Percentiles rank a stretch among this genome's conserved stretches.
Evolutionary conservation across 352 stramenopile species (phyloP).

Genomic region (Elongisporangium prolatum): DNA sequence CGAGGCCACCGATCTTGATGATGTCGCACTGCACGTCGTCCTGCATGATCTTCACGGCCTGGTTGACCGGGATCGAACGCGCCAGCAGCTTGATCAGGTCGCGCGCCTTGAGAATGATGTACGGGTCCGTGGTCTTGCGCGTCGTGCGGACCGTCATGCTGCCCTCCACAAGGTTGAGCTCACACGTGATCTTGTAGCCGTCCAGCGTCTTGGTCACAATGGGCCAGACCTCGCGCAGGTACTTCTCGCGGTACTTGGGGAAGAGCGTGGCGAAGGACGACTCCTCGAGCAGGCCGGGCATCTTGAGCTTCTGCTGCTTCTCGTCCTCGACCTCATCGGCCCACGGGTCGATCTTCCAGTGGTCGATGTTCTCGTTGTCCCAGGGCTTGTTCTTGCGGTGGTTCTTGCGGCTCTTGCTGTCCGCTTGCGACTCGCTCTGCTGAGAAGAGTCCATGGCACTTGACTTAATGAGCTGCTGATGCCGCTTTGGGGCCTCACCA

Average conservation of each 20-base stretch:
- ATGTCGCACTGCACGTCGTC: constrained; percentile 99
- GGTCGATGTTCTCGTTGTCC: constrained; percentile 97
- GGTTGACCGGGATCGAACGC: constrained; percentile 94
- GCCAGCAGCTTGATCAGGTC: constrained; percentile 99
- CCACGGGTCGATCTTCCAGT: constrained; percentile 97
- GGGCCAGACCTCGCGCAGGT: constrained; percentile 98
- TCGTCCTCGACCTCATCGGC: constrained; percentile 77
- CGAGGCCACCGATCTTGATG: constrained; percentile 99
- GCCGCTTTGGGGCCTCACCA: too few species aligned
- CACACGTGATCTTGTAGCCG: constrained; percentile 93
- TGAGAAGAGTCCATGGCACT: constrained; percentile 5
- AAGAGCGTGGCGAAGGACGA: constrained; percentile 99
- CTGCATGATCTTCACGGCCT: constrained; percentile 95
- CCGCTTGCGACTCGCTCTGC: too few species aligned
- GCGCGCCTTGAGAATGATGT: constrained; percentile 98
- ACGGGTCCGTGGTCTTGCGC: constrained; percentile 95
- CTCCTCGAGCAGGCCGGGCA: constrained; percentile 95
- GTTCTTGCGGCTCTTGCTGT: constrained; percentile 60
- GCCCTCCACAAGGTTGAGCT: constrained; percentile 98
- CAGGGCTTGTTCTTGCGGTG: constrained; percentile 99
- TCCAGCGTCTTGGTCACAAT: constrained; percentile 97
- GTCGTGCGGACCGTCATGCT: constrained; percentile 92
- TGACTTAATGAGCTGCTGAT: too few species aligned
- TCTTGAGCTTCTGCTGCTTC: constrained; percentile 66
- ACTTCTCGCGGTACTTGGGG: constrained; percentile 99